Percentiles rank a stretch among this genome's conserved stretches.
Conservation (phyloP, 1,284 basidiomycete genomes). For the Macrocystidia cucumis region DNA sequence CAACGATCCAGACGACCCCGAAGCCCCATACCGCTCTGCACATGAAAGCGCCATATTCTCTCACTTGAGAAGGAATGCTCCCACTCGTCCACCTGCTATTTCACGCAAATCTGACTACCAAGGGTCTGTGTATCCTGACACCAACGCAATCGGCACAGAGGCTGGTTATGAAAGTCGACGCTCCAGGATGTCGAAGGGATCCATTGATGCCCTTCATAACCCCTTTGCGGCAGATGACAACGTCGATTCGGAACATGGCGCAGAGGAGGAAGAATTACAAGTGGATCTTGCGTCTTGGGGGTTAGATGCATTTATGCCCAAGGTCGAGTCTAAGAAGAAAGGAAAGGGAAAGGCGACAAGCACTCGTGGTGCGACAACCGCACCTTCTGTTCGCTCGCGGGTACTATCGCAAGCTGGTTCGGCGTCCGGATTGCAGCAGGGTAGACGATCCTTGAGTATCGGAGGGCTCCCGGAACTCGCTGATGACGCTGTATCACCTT, state of each 20-base stretch:
- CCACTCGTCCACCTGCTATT: slow-evolving; percentile 28
- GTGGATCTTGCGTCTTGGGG: slow-evolving; percentile 82
- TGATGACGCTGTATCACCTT: no score
- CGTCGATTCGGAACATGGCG: slow-evolving; percentile 45
- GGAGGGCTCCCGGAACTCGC: slow-evolving; percentile 40
- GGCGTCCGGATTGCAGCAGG: slow-evolving; percentile 15
- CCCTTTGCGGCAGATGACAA: slow-evolving; percentile 61
- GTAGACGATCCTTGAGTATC: slow-evolving; percentile 54
- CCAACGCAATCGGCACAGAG: slow-evolving; percentile 37
- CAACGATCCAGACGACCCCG: slow-evolving; percentile 64
- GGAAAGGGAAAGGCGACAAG: slow-evolving; percentile 37
- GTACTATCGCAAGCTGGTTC: slow-evolving; percentile 26
- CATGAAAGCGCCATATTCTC: slow-evolving; percentile 79
- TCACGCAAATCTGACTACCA: slow-evolving; percentile 57
- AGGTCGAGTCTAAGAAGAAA: slow-evolving; percentile 43
- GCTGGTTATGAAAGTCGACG: slow-evolving; percentile 37
- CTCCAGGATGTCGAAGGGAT: slow-evolving; percentile 39
- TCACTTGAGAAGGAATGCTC: slow-evolving; percentile 51
- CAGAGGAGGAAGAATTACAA: slow-evolving; percentile 48
- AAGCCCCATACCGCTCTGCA: slow-evolving; percentile 52
- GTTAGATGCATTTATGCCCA: slow-evolving; percentile 65
- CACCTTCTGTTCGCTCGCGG: slow-evolving; percentile 43
- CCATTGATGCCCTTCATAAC: slow-evolving; percentile 58
- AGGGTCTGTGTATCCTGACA: slow-evolving; percentile 55
- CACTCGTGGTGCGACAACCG: slow-evolving; percentile 42